A percentile compares a stretch with the other conserved stretches of the same genome.
Evolutionary conservation across 1,284 basidiomycete species (phyloP).

Genomic region (Ganoderma meredithae): DNA sequence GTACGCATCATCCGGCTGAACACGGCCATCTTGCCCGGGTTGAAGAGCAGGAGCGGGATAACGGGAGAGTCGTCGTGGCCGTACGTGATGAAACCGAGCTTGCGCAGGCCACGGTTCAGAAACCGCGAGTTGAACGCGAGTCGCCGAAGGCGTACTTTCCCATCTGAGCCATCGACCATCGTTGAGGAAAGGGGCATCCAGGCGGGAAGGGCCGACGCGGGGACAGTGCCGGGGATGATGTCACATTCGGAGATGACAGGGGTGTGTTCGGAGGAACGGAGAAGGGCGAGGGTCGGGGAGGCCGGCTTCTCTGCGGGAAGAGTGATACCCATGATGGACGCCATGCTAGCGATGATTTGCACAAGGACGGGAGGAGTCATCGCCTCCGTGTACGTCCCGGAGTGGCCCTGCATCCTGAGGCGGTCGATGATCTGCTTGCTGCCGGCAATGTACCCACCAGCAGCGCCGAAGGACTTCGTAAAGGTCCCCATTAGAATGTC

Average conservation of each 20-base stretch:
- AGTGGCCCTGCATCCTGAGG: conserved; percentile 85
- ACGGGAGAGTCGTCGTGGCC: conserved; percentile 93
- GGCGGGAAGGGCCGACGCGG: conserved; percentile 63
- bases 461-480: conserved; percentile 98
- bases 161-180: conserved; percentile 85
- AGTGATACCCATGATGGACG: conserved; percentile 93
- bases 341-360: conserved; percentile 94
- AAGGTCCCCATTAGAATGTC: conserved; percentile 99
- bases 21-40: conserved; percentile 92
- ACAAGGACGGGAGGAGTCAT: conserved; percentile 92
- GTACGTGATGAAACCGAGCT: conserved; percentile 97
- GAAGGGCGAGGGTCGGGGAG: conserved; percentile 39
- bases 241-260: conserved; percentile 44
- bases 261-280: conserved; percentile 43
- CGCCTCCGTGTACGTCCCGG: conserved; percentile 89
- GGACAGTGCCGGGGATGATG: conserved; percentile 66
- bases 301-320: conserved; percentile 46
- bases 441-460: conserved; percentile 95
- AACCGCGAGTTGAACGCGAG: conserved; percentile 97
- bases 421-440: conserved; percentile 82
- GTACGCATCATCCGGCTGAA: conserved; percentile 92
- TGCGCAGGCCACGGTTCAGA: conserved; percentile 86
- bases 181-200: conserved; percentile 78
- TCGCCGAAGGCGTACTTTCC: conserved; percentile 81
- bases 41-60: conserved; percentile 92